phyloP scores from a whole-genome alignment of 2,329 filamentous ascomycete genomes.

The Stagonosporopsis cucurbitacearum region DNA sequence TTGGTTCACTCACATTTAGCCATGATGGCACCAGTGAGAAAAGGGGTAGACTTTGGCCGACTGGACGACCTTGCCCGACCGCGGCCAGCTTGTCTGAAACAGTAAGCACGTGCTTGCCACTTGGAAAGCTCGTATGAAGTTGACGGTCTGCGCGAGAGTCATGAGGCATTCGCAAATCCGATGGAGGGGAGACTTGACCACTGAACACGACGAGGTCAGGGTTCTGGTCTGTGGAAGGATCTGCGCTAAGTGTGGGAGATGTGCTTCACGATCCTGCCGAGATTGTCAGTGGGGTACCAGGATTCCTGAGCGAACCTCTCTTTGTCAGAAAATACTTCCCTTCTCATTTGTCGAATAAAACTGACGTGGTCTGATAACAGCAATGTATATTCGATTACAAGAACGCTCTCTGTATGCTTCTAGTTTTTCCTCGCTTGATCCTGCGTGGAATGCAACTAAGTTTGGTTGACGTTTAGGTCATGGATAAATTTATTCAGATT shows the following conservation, averaged over 20 bases:
- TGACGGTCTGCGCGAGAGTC: constrained; percentile 4
- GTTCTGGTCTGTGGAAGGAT: constrained; percentile 1
- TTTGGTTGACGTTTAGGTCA: constrained; percentile 16
- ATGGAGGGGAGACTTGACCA: not conserved
- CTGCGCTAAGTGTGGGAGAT: constrained; percentile 8
- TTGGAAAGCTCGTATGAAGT: not conserved
- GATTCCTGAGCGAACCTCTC: not conserved
- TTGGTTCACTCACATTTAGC: not conserved
- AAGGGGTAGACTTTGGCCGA: not conserved
- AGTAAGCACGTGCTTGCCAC: not conserved
- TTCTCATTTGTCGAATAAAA: not conserved
- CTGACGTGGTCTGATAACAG: not conserved
- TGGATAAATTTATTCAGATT: not conserved
- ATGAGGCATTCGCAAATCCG: constrained; percentile 1
- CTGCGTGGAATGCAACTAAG: constrained; percentile 7
- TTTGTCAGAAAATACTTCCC: not conserved
- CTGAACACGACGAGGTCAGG: not conserved
- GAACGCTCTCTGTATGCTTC: not conserved
- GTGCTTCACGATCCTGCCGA: constrained; percentile 11
- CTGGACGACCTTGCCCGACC: not conserved
- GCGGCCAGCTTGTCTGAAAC: not conserved
- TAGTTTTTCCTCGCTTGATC: constrained; percentile 3
- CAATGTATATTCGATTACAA: not conserved
- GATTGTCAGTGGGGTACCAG: not conserved
- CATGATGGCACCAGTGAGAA: not conserved